Conservation (phyloP, 352 stramenopile genomes). For the Phytophthora hybrid region DNA sequence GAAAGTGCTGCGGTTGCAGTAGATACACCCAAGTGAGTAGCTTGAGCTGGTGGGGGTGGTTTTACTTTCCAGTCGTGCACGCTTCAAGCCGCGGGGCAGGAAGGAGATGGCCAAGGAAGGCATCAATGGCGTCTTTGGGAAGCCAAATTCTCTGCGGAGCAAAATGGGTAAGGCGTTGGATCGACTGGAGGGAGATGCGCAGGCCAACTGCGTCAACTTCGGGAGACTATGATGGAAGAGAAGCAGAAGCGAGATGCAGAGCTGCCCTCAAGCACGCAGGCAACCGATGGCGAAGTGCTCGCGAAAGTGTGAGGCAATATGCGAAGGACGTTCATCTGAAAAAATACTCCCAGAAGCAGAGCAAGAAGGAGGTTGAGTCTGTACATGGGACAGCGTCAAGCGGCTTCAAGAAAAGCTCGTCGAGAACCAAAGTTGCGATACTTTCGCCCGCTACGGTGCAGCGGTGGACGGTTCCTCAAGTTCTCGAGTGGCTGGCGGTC, state of each 20-base stretch:
- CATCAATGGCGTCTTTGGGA: conserved; percentile 39
- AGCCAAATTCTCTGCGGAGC: conserved; percentile 18
- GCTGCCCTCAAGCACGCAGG: conserved; percentile 69
- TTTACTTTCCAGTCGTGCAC: no score
- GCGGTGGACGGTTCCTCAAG: conserved; percentile 64
- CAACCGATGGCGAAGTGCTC: conserved; percentile 80
- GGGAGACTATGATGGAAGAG: conserved; percentile 69
- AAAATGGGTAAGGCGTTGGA: conserved; percentile 51
- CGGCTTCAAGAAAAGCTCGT: conserved; percentile 28
- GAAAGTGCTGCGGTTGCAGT: no score
- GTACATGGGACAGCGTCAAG: neutral
- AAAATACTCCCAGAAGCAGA: conserved; percentile 38
- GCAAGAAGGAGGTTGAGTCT: conserved; percentile 11
- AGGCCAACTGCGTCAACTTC: conserved; percentile 63
- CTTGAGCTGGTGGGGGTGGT: no score
- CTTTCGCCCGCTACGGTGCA: conserved; percentile 51
- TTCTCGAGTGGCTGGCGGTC: conserved; percentile 68
- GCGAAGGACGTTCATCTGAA: conserved; percentile 67
- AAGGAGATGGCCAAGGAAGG: conserved; percentile 41
- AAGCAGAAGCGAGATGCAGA: conserved; percentile 68
- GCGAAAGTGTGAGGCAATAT: conserved; percentile 80
- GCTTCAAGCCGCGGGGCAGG: neutral
- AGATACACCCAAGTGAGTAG: no score
- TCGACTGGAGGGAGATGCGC: conserved; percentile 76
- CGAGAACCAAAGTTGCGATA: conserved; percentile 16